Conservation (phyloP, 768 basidiomycete genomes). For the Phaffia tasmanica region DNA sequence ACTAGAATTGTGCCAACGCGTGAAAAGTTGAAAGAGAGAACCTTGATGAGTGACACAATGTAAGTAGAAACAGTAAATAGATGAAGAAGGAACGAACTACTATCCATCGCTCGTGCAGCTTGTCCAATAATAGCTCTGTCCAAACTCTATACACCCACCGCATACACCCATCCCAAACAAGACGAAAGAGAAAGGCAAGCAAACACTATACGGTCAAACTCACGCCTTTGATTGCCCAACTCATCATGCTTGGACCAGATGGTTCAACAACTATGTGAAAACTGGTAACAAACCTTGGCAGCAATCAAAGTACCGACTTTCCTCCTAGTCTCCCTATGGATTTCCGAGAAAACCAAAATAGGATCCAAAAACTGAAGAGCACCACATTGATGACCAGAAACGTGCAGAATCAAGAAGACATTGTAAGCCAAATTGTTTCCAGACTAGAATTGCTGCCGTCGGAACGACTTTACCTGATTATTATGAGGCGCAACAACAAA, state of each 20-base stretch:
- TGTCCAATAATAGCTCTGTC: conserved; percentile 64
- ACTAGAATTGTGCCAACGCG: conserved; percentile 46
- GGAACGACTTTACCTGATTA: conserved; percentile 55
- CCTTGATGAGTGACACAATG: background rate
- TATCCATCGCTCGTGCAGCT: conserved; percentile 70
- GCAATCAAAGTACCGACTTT: conserved; percentile 79
- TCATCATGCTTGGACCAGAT: background rate
- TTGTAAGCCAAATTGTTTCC: conserved; percentile 16
- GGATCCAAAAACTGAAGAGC: conserved; percentile 74
- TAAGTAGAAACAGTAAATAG: background rate
- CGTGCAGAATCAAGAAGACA: background rate
- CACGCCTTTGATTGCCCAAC: background rate
- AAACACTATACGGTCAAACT: background rate
- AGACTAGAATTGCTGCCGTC: conserved; percentile 19
- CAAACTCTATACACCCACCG: conserved; percentile 49
- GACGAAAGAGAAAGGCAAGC: background rate
- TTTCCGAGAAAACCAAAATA: conserved; percentile 69
- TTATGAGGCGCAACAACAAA: conserved; percentile 87
- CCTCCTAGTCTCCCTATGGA: conserved; percentile 68
- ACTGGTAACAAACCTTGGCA: conserved; percentile 46
- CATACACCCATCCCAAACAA: background rate
- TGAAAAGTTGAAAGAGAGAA: background rate
- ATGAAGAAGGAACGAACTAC: conserved; percentile 51
- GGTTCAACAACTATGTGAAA: no score
- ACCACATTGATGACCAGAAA: background rate